A percentile compares a stretch with the other conserved stretches of the same genome.
These are phyloP conservation scores for Acacia pycnantha DNA, from an alignment of 331 rosid species.

Conservation along the genomic window DNA sequence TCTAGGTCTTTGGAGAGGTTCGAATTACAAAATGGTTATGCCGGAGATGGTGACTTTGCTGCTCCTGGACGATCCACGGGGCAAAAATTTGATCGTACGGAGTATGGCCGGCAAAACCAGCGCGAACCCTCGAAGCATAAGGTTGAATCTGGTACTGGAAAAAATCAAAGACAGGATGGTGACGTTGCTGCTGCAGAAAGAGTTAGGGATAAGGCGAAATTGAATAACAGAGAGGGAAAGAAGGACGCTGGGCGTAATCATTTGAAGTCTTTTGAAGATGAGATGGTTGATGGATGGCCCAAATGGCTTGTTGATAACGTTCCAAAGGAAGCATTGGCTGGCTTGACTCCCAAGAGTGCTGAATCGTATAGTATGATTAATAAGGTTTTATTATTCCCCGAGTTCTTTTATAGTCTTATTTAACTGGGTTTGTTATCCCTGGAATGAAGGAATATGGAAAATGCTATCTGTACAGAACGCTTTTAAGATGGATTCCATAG, in stretches of 20 bases:
- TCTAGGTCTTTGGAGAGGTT: slow-evolving; percentile 39
- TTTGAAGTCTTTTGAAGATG: slow-evolving; percentile 43
- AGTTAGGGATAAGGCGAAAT: slow-evolving; percentile 11
- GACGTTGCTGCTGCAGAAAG: neutral
- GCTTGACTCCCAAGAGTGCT: slow-evolving; percentile 70
- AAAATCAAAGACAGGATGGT: slow-evolving; percentile 14
- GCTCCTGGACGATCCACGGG: slow-evolving; percentile 54
- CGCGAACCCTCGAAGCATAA: slow-evolving; percentile 18
- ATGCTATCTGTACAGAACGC: neutral
- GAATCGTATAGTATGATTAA: slow-evolving; percentile 67
- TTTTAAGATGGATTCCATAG: neutral
- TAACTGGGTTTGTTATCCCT: neutral
- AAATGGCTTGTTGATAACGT: slow-evolving; percentile 68
- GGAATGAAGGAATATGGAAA: neutral
- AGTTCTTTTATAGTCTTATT: neutral
- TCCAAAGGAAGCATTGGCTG: slow-evolving; percentile 48
- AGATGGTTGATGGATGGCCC: slow-evolving; percentile 54
- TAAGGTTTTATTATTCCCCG: slow-evolving; percentile 44
- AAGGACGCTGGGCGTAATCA: slow-evolving; percentile 17
- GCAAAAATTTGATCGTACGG: slow-evolving; percentile 28
- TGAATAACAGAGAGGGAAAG: slow-evolving; percentile 6
- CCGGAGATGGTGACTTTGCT: slow-evolving; percentile 32
- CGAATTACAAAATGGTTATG: slow-evolving; percentile 59
- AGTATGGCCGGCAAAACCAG: slow-evolving; percentile 5
- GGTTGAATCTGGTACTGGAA: slow-evolving; percentile 24